phyloP scores from a whole-genome alignment of 257 asterid genomes.

The Gentiana straminea region DNA sequence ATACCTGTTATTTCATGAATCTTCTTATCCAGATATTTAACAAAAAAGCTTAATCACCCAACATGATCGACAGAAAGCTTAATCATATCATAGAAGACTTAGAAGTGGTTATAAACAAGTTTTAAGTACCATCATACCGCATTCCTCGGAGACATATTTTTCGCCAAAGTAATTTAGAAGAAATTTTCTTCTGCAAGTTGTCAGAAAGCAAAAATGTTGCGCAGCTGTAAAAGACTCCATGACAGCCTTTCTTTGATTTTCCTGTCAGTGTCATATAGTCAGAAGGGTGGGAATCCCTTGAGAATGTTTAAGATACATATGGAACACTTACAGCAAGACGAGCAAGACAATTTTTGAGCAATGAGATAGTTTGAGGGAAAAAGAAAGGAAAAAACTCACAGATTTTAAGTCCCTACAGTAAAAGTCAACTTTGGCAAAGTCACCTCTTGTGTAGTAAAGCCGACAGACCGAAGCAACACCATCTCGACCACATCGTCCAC shows the following conservation, averaged over 20 bases:
- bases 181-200: constrained; percentile 88
- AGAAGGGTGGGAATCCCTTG: constrained; percentile 1
- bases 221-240: constrained; percentile 73
- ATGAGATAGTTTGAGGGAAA: constrained; percentile 11
- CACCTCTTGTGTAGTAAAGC: constrained; percentile 77
- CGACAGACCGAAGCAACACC: constrained; percentile 83
- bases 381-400: constrained; percentile 29
- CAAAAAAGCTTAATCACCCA: too few relatives aligned
- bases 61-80: too few relatives aligned
- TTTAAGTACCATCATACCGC: constrained; percentile 41
- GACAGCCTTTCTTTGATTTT: constrained; percentile 68
- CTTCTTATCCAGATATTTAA: too few relatives aligned
- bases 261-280: constrained; percentile 27
- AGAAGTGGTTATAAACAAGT: background rate
- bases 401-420: constrained; percentile 73
- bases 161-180: constrained; percentile 84
- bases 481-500: constrained; percentile 98
- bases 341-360: background rate
- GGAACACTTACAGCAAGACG: background rate
- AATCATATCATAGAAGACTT: background rate
- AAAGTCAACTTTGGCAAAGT: constrained; percentile 71
- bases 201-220: constrained; percentile 60
- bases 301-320: background rate
- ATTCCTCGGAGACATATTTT: constrained; percentile 31
- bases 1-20: too few relatives aligned